Base-by-base conservation (phyloP, 306 rosid species). In the Psophocarpus tetragonolobus region DNA sequence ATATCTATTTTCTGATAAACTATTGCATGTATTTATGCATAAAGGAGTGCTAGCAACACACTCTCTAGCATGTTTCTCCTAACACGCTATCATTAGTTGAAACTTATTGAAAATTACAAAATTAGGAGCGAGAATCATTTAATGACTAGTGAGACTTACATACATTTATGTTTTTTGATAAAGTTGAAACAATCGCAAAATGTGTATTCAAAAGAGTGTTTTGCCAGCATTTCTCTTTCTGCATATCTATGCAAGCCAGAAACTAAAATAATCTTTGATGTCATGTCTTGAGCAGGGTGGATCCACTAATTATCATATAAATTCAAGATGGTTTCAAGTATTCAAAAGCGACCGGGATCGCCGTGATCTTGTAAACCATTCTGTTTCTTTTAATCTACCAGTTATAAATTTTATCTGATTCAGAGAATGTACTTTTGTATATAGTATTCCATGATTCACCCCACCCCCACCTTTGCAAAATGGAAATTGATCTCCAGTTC, bases 281-380 rank as follows among this genome's bases (percentile, higher is more conserved):
- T 78, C 80, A 27, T 88, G 68, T 78, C 54, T 73, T 77, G 72
- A 64, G 42, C 89, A 95, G 99, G 98, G 97, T 75, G 99, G 97
- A 77, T 89, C 99, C 62, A 74, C 93, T 17, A 95, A 91, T 78
- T 95, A 92, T 87, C 97, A 95, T 89, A 81, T 95, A 61, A 83
- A 80, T 71, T 95, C 96, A 21, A 91, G 93, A 86, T 95, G 99
- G 99, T 84, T 92, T 81, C 94, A 95, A 83, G 91, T 88, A 61
- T 91, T 95, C 78, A 91, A 85, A 81, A 92, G 97, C 15, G 98
- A 92, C 5, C 89, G 97, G 70, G 98, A 92, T 86, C 97, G 89
- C 39, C 95, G 97, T 56, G 98, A 95, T 82, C 97, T 95, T 73
- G 98, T 95, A 86, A 73, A 66, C 75, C 73, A 82, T 61, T 44